Evolutionary conservation across 2,329 filamentous ascomycete species (phyloP).

Genomic region (Calonectria crousiana): DNA sequence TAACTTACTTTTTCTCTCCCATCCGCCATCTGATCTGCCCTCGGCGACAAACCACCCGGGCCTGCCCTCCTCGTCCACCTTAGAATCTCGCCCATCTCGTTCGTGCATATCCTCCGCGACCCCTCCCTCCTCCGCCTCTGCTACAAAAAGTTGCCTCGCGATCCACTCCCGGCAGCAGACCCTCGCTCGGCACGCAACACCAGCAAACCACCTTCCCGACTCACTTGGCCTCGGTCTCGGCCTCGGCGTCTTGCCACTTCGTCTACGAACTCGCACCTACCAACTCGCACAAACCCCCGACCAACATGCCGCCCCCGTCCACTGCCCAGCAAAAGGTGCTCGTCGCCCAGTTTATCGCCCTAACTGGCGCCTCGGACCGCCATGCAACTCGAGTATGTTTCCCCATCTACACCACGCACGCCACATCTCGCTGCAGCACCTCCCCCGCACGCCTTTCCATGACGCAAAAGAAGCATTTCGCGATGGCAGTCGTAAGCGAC

Average conservation of each 20-base stretch:
- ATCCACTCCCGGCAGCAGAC: constrained; percentile 18
- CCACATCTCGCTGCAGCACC: constrained; percentile 9
- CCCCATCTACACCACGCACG: constrained; percentile 5
- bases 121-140: constrained; percentile 7
- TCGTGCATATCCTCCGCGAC: constrained; percentile 16
- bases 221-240: constrained; percentile 4
- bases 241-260: not conserved
- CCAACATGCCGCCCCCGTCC: constrained; percentile 53
- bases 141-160: constrained; percentile 18
- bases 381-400: constrained; percentile 59
- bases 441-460: constrained; percentile 19
- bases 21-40: not conserved
- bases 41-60: not conserved
- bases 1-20: not conserved
- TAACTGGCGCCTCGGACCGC: constrained; percentile 59
- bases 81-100: constrained; percentile 14
- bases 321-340: constrained; percentile 55
- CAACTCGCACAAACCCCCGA: not conserved
- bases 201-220: not conserved
- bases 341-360: constrained; percentile 55
- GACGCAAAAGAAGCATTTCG: constrained; percentile 24
- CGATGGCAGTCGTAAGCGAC: constrained; percentile 21
- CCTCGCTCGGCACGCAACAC: constrained; percentile 8
- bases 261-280: not conserved
- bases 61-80: not conserved